Conservation (phyloP, 352 stramenopile species). For the Phytophthora palmivora region DNA sequence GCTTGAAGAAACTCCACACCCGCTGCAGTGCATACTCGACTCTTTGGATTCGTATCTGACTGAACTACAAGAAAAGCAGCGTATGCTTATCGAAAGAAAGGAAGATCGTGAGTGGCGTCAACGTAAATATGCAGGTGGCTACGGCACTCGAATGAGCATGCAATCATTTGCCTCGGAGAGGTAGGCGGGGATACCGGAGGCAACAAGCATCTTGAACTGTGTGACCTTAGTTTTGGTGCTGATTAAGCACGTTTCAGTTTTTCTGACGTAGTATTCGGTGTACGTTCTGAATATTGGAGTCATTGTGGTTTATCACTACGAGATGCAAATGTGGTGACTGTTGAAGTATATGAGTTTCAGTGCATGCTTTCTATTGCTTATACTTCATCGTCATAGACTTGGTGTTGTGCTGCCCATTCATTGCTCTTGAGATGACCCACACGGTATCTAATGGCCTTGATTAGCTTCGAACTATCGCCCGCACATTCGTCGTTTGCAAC, state of each 20-base stretch:
- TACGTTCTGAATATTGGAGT: conserved; percentile 5
- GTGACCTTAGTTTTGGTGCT: conserved; percentile 11
- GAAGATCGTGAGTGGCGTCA: conserved; percentile 55
- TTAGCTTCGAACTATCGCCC: conserved; percentile 27
- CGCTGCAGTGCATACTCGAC: conserved; percentile 39
- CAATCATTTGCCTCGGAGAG: conserved; percentile 8
- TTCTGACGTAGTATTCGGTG: too few relatives aligned
- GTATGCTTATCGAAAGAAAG: conserved; percentile 56
- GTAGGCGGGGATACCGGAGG: neutral
- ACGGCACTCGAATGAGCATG: conserved; percentile 16
- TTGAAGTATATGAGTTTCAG: too few relatives aligned
- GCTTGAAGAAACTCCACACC: conserved; percentile 20
- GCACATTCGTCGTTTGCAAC: conserved; percentile 23
- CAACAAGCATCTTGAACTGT: too few relatives aligned
- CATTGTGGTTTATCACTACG: conserved; percentile 8
- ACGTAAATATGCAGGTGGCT: conserved; percentile 19
- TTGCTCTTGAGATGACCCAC: conserved; percentile 68
- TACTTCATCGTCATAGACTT: conserved; percentile 88
- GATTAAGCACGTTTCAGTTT: neutral
- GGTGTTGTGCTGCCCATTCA: conserved; percentile 63
- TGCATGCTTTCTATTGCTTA: conserved; percentile 34
- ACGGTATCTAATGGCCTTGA: conserved; percentile 38
- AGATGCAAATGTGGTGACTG: conserved; percentile 7
- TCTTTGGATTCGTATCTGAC: conserved; percentile 49
- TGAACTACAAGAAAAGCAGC: conserved; percentile 53